phyloP scores from a whole-genome alignment of 345 rosid genomes.

The Melaleuca alternifolia region DNA sequence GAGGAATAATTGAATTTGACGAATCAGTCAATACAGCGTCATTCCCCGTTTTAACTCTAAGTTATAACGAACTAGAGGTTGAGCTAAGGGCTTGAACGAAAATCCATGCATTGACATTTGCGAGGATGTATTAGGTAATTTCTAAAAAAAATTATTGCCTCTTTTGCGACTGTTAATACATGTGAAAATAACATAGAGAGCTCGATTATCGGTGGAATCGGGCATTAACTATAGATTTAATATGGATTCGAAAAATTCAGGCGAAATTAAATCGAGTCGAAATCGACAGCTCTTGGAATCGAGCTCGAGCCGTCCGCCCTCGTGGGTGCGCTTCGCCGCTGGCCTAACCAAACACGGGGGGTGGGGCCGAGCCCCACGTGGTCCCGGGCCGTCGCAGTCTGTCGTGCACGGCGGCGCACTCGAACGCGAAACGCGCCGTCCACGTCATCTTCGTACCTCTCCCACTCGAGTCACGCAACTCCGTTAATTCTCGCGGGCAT shows the following conservation, averaged over 20 bases:
- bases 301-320: no score
- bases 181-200: background rate
- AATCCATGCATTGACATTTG: background rate
- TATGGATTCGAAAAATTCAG: no score
- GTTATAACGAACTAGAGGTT: background rate
- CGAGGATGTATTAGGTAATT: fast-evolving
- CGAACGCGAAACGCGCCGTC: background rate
- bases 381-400: background rate
- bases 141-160: no score
- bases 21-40: background rate
- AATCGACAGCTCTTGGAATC: background rate
- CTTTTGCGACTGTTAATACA: background rate
- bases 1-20: background rate
- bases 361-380: background rate
- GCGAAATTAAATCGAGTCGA: background rate
- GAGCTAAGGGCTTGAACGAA: background rate
- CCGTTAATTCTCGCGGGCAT: background rate
- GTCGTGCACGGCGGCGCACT: background rate
- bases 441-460: background rate
- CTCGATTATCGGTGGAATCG: no score
- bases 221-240: no score
- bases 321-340: no score
- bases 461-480: background rate
- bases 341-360: no score
- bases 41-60: no score